Percentiles rank a stretch among this genome's conserved stretches.
Conservation (phyloP, 2,329 filamentous ascomycete species). For the Neoarthrinium moseri region DNA sequence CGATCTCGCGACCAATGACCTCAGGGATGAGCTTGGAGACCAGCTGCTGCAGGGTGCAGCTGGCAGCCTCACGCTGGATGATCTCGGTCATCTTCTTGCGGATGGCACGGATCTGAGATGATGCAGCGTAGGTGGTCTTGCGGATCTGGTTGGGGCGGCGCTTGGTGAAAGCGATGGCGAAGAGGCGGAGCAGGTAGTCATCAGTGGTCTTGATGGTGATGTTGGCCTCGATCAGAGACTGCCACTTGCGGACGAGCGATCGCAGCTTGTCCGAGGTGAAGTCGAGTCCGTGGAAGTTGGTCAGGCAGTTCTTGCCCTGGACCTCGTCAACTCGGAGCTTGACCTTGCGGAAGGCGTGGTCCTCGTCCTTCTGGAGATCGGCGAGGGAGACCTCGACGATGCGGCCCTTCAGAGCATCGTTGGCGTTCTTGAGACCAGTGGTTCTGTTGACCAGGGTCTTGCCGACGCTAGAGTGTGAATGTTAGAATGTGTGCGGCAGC, state of each 20-base stretch:
- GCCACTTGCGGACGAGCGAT: constrained; percentile 99
- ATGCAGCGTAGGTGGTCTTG: constrained; percentile 98
- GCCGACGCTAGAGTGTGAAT: constrained; percentile 71
- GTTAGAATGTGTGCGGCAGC: constrained; percentile 19
- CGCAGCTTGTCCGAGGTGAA: constrained; percentile 99
- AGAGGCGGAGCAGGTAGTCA: constrained; percentile 98
- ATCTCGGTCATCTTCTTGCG: constrained; percentile 99
- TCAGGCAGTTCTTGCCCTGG: constrained; percentile 99
- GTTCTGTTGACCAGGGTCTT: constrained; percentile 99
- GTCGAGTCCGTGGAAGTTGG: constrained; percentile 99
- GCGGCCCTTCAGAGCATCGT: constrained; percentile 97
- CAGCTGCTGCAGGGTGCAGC: constrained; percentile 93
- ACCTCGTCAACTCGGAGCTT: constrained; percentile 98
- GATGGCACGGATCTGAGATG: constrained; percentile 96
- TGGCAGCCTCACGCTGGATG: constrained; percentile 92
- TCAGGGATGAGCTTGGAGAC: constrained; percentile 99
- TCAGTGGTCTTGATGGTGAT: constrained; percentile 99
- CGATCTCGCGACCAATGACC: constrained; percentile 98
- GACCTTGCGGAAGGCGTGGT: constrained; percentile 99
- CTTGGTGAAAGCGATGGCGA: constrained; percentile 99
- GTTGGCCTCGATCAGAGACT: constrained; percentile 98
- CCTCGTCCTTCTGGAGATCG: constrained; percentile 99
- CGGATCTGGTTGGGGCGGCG: constrained; percentile 99
- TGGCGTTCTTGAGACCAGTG: constrained; percentile 99
- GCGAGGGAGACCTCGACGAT: constrained; percentile 99